Base-by-base conservation (phyloP, 345 rosid species). In the Arabis hirsuta region DNA sequence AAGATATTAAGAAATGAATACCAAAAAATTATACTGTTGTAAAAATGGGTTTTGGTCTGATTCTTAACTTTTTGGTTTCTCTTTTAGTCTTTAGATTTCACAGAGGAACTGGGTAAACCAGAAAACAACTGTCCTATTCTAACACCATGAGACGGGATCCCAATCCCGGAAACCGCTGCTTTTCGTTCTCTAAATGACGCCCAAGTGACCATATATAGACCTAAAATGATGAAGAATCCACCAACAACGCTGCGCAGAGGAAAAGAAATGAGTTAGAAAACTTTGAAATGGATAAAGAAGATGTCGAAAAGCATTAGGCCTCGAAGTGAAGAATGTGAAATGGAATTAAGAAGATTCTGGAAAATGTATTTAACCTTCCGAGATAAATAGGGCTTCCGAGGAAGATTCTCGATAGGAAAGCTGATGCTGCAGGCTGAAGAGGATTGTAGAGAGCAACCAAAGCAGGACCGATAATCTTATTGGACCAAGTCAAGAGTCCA, bases 361-460 rank as follows among this genome's bases (percentile, higher is more conserved):
- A 44, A 55, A 5, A 44, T 9, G 63, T 62, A 62, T 27, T 7
- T 51, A 60, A 95, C 99, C 99, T 95, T 86, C 99, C 99, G 81
- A 91, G 74, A 81, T 88, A 91, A 56, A 95, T 79, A 13, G 97
- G 86, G 67, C 96, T 95, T 54, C 97, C 99, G 20, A 95, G 97
- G 82, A 95, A 95, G 73, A 90, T 62, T 79, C 85, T 88, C 31
- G 99, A 91, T 16, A 95, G 82, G 50, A 90, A 79, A 59, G 97
- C 85, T 53, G 99, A 91, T 19, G 95, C 87, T 14, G 90, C 96
- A 4, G 97, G 97, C 78, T 95, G 99, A 68, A 95, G 97, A 60
- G 99, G 99, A 74, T 85, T 82, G 86, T 95, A 95, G 22, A 95
- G 92, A 69, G 99, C 90, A 69, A 95, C 99, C 84, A 95, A 80